Evolutionary conservation across 2,329 filamentous ascomycete genomes (phyloP), one percentile per base, ranked within the genome.

Genomic region (Verticillium alfalfae): DNA sequence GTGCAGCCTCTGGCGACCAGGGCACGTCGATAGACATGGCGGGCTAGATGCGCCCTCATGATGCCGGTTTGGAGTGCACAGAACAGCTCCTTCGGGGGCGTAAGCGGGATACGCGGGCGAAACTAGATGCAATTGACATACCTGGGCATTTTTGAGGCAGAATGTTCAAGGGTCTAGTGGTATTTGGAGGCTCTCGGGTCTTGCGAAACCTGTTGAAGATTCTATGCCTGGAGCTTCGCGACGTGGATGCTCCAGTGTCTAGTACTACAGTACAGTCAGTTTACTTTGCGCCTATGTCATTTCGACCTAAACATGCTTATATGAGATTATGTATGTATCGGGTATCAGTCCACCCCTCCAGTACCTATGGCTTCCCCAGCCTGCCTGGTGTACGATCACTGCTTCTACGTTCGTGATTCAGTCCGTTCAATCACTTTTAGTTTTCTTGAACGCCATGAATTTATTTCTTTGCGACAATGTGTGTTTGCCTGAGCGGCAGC

Each of bases 31-130:
- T 71, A 76, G 71, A 75, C 76, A 73, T 79, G 75, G 67, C 76
- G 76, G 73, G 76, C 76, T 67, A 79, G 67, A 66, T 73, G 73
- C 70, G 76, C 75, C 76, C 78, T 78, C 78, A 80, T 80, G 68
- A 66, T 78, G 71, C 62, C 64, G 64, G 59, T 62, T 31, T 58
- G 38, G 34, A 18, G 26, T n/a, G 34, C n/a, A 26, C 34, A 34
- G 54, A 31, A 31, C 26, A 36, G 54, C 54, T 56, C 54, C 54
- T 56, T 13, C 26, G 8, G 18, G 45, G 45, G n/a, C 41, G 45
- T 52, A 9, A 52, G 45, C 45, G 18, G 9, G 45, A 52, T 18
- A 12, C 8, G n/a, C 15, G 15, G 9, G 45, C 12, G 8, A 18
- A 13, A 13, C 45, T 26, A 52, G 45, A 18, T 52, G 13, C 45